A percentile compares a stretch with the other conserved stretches of the same genome.
Evolutionary conservation across 129 eudicot genomes (phyloP).

Genomic region (Arctium minus): DNA sequence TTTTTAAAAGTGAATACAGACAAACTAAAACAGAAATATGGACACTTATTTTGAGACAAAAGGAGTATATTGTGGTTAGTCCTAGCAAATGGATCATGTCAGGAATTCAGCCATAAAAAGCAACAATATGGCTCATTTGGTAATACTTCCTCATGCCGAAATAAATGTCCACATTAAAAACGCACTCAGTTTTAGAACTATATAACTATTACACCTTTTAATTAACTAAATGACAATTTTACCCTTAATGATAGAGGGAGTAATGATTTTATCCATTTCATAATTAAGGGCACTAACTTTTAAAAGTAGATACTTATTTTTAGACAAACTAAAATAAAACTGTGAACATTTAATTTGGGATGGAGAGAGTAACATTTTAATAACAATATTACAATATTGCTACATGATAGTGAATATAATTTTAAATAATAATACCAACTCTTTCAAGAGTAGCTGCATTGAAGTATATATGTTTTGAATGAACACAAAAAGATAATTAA

Average conservation of each 20-base stretch:
- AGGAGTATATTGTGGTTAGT: not conserved
- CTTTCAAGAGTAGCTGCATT: not conserved
- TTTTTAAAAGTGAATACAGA: no score
- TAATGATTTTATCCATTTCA: not conserved
- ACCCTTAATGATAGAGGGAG: not conserved
- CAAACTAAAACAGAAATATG: not conserved
- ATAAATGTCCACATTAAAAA: not conserved
- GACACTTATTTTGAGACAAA: not conserved
- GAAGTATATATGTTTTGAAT: not conserved
- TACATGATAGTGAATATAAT: not conserved
- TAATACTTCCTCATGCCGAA: not conserved
- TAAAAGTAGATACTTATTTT: no score
- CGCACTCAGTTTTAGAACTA: not conserved
- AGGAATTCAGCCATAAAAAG: not conserved
- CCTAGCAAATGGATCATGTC: not conserved
- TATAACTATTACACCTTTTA: not conserved
- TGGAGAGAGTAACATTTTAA: not conserved
- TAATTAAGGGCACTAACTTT: not conserved
- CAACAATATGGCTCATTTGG: not conserved
- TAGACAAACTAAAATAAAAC: not conserved
- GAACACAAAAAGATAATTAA: conserved; percentile 3
- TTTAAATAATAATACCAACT: not conserved
- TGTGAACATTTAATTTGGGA: not conserved
- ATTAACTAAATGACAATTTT: not conserved
- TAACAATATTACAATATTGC: not conserved